Evolutionary conservation across 805 yeast species (phyloP).

Genomic region (Candida ovalis): DNA sequence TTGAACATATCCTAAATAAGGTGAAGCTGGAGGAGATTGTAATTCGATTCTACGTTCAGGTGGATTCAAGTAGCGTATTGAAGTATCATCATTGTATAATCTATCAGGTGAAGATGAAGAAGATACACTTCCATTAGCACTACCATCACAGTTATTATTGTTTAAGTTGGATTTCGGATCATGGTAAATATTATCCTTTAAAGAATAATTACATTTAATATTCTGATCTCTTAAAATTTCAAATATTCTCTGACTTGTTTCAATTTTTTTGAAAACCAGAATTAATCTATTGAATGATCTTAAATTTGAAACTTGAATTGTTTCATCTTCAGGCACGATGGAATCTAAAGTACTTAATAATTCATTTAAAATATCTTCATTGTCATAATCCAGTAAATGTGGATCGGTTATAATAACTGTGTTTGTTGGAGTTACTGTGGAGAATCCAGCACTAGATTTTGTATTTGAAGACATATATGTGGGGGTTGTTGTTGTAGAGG

Average conservation of each 20-base stretch:
- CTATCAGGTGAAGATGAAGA: no score
- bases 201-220: conserved; percentile 21
- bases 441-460: not conserved
- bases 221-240: conserved; percentile 14
- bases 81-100: not conserved
- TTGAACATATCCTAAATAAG: conserved; percentile 30
- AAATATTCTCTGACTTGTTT: conserved; percentile 13
- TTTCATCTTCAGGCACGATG: conserved; percentile 14
- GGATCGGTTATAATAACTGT: conserved; percentile 28
- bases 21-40: conserved; percentile 35
- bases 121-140: conserved; percentile 1
- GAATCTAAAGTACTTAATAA: conserved; percentile 13
- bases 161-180: not conserved
- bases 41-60: conserved; percentile 29
- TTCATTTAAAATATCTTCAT: conserved; percentile 16
- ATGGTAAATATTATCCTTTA: conserved; percentile 14
- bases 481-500: no score
- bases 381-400: conserved; percentile 14
- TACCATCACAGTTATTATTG: not conserved
- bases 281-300: conserved; percentile 26
- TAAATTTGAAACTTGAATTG: conserved; percentile 19
- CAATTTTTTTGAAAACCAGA: conserved; percentile 21
- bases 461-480: no score
- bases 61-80: conserved; percentile 11
- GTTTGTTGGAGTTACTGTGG: conserved; percentile 18